Evolutionary conservation across 2,329 filamentous ascomycete species (phyloP).

Genomic region (Berkeleyomyces basicola): DNA sequence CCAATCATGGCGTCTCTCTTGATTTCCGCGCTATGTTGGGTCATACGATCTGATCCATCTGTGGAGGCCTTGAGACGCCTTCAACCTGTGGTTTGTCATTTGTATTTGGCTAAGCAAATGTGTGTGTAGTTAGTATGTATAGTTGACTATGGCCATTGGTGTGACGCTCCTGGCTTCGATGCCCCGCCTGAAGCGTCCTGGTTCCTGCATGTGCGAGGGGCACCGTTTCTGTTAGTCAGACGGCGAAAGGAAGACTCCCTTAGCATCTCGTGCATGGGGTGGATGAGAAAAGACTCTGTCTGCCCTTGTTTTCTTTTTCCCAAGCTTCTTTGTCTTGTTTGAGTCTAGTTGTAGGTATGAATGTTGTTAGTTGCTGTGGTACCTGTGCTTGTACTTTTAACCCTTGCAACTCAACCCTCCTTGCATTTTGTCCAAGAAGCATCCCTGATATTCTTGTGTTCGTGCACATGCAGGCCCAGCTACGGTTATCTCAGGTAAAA

Average conservation of each 20-base stretch:
- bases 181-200: neutral
- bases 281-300: neutral
- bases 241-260: neutral
- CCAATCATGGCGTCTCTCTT: too few relatives aligned
- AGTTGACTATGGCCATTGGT: too few relatives aligned
- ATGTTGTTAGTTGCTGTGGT: too few relatives aligned
- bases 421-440: neutral
- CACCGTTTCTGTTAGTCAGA: neutral
- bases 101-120: too few relatives aligned
- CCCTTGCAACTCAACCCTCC: neutral
- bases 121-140: too few relatives aligned
- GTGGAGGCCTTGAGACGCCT: too few relatives aligned
- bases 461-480: neutral
- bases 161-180: neutral
- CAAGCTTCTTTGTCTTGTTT: neutral
- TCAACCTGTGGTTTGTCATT: too few relatives aligned
- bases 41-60: too few relatives aligned
- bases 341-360: neutral
- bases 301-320: neutral
- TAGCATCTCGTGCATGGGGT: neutral
- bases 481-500: neutral
- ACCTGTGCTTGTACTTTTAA: too few relatives aligned
- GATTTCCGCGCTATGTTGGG: too few relatives aligned
- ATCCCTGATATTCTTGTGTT: too few relatives aligned
- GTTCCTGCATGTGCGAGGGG: constrained; percentile 3